Percentiles rank a stretch among this genome's conserved stretches.
These are phyloP conservation scores for Biscogniauxia mediterranea DNA, from an alignment of 2,329 filamentous ascomycete species.

Conservation along the genomic window DNA sequence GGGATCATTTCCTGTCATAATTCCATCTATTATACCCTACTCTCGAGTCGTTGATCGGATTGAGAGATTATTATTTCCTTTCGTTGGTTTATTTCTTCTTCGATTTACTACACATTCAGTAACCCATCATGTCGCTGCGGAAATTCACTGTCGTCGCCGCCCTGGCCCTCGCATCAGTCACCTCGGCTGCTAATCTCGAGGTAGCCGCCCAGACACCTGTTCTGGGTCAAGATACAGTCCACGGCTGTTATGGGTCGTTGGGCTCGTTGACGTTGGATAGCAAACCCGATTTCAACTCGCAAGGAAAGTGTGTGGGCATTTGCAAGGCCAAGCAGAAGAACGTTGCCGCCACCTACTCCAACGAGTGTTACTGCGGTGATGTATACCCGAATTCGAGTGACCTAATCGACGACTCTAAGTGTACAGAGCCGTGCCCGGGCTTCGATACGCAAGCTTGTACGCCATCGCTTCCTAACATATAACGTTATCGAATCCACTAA, in stretches of 20 bases:
- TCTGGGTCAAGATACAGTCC: conserved; percentile 39
- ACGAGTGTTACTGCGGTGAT: conserved; percentile 72
- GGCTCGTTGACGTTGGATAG: conserved; percentile 37
- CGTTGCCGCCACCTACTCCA: conserved; percentile 62
- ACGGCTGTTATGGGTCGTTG: conserved; percentile 50
- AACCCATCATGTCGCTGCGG: conserved; percentile 26
- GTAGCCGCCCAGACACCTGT: conserved; percentile 37
- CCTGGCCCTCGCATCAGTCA: conserved; percentile 25
- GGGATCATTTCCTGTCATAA: conserved; percentile 6
- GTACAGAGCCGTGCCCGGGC: conserved; percentile 64
- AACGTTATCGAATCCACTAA: conserved; percentile 10
- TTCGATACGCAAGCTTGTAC: conserved; percentile 64
- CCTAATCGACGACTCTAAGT: conserved; percentile 57
- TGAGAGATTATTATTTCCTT: conserved; percentile 16
- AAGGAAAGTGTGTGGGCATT: conserved; percentile 40
- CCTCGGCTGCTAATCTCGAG: conserved; percentile 27
- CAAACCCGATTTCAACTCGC: conserved; percentile 34
- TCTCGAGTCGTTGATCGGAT: conserved; percentile 31
- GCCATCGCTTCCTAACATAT: conserved; percentile 28
- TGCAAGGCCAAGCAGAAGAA: conserved; percentile 45
- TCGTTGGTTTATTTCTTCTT: conserved; percentile 6
- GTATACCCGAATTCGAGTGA: conserved; percentile 58
- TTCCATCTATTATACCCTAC: conserved; percentile 8
- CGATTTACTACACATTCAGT: conserved; percentile 7
- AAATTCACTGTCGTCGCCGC: conserved; percentile 26